Evolutionary conservation across 768 basidiomycete species (phyloP), one percentile per base, ranked within the genome.

Genomic region (Russula ochroleuca): DNA sequence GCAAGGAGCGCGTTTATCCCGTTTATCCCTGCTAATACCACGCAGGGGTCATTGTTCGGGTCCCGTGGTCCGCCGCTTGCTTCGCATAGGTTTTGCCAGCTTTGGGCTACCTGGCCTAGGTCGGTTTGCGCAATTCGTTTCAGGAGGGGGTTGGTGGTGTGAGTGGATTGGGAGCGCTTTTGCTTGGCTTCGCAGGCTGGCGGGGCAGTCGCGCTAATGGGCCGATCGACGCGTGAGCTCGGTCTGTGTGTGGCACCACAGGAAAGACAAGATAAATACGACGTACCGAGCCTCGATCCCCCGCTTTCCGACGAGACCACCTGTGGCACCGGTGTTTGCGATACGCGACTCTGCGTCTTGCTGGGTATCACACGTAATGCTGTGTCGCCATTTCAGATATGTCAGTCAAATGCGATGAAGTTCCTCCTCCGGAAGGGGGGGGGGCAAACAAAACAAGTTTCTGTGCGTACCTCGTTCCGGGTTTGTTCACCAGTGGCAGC

Each of bases 21-120:
- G 58, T 70, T 69, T 31, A 74, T 50, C 9, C 79, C 79, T 4
- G 75, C 79, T 19, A 78, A 74, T 13, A 72, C 68, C 61, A 78
- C 76, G 69, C 81, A 83, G 5, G 79, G 78, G 51, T 77, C 71
- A 47, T 64, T 65, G 15, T 73, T 76, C 68, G 74, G 73, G 62
- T 75, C 72, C 56, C 77, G 76, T 3, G 9, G 4, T 15, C 76
- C 77, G 8, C 78, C 78, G 65, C 77, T 77, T 41, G 57, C 64
- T 35, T 74, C 66, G 72, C 81, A 81, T 47, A 81, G 77, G 43
- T 73, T 69, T 64, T 80, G 78, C 81, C 80, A 82, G 38, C 68
- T 70, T 54, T 76, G 71, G 1, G 77, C 78, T 23, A 79, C 74
- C 33, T 69, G 74, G 51, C 69, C 73, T 38, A 73, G 77, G 59